Conservation (phyloP, 768 basidiomycete species). For the Rhizopogon rudus region DNA sequence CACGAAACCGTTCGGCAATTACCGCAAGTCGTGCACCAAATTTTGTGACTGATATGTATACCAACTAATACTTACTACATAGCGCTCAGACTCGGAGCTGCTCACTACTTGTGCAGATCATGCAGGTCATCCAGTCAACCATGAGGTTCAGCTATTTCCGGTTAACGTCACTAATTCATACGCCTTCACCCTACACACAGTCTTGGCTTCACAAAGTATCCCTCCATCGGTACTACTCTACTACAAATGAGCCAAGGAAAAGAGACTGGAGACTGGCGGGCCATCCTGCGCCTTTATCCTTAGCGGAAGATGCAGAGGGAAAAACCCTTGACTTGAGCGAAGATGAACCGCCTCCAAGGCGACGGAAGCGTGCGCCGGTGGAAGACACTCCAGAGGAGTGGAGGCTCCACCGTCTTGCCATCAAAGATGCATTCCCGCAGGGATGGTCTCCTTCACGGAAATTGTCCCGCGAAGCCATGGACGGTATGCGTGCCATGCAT, state of each 20-base stretch:
- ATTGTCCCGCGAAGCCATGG: conserved; percentile 81
- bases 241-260: conserved; percentile 15
- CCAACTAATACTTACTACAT: too few relatives aligned
- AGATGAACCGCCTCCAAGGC: conserved; percentile 25
- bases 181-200: background rate
- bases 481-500: conserved; percentile 66
- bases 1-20: background rate
- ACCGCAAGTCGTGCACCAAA: background rate
- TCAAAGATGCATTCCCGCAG: conserved; percentile 52
- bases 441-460: conserved; percentile 81
- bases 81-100: too few relatives aligned
- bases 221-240: conserved; percentile 22
- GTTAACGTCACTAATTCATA: background rate
- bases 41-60: background rate
- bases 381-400: conserved; percentile 39
- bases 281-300: conserved; percentile 27
- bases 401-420: conserved; percentile 43
- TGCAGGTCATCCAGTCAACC: background rate
- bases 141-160: background rate
- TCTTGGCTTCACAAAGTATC: conserved; percentile 3
- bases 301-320: conserved; percentile 16
- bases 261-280: conserved; percentile 26
- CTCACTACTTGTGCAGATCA: background rate
- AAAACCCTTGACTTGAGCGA: conserved; percentile 22
- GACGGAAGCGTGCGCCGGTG: conserved; percentile 9